Evolutionary conservation across 2,329 filamentous ascomycete species (phyloP), one percentile per base, ranked within the genome.

Genomic region (Cordyceps farinosa): DNA sequence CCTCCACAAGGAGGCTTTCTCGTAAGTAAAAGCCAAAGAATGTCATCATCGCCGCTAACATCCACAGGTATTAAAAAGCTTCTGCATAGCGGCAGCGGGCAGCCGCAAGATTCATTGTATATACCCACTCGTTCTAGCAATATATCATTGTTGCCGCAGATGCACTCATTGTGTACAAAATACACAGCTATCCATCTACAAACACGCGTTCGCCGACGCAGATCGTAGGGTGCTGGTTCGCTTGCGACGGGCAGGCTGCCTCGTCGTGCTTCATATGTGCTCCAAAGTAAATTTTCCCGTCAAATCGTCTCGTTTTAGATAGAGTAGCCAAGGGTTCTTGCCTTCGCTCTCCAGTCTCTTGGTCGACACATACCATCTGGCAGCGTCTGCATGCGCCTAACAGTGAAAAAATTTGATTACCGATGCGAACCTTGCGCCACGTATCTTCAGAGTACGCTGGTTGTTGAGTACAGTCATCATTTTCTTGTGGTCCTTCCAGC

Each of bases 311-410:
- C 11, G 91, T 96, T 79, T 96, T 97, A 1, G 90, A 89, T 64
- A 99, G 78, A 1, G 92, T 97, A 3, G 90, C 85, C 71, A 95
- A 96, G 0, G 95, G 95, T 74, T 98, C 95, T 66, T 92, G 87
- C 66, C 87, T 86, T 73, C 87, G 90, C 66, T 87, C 82, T 0
- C 87, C 92, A 13, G 89, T 97, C 53, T 87, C 80, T 74, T 97
- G 95, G 71, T 99, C 88, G 52, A 98, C 86, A 72, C 94, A 97
- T 10, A 99, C 89, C 93, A 99, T 98, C 74, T 97, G 92, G 69
- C 95, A 99, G 64, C 95, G 82, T 65, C 92, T 85, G 71, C 95
- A 99, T 3, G 90, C 85, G 0, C 93, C 94, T 5, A 98, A 77
- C 70, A 96, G 85, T 65, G 89, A 81, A 69, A 91, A 90, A 10